These are phyloP conservation scores for Cyclotella atomus DNA, from an alignment of 108 stramenopile genomes.

Conservation along the genomic window DNA sequence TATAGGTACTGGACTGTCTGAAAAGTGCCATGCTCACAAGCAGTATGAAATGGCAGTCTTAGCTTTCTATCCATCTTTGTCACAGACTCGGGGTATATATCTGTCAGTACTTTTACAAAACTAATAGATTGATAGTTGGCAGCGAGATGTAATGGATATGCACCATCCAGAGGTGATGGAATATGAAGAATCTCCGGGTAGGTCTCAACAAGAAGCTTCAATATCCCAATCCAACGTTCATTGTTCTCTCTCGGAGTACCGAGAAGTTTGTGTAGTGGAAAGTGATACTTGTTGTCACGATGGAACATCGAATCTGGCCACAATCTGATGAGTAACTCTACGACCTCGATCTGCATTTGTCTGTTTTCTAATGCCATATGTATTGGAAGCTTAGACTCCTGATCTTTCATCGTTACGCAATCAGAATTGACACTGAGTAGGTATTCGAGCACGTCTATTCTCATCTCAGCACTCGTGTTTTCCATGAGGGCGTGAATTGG, in stretches of 20 bases:
- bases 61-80: background rate
- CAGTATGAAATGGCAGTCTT: background rate
- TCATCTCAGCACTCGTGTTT: background rate
- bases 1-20: background rate
- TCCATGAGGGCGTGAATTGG: background rate
- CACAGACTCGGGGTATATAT: background rate
- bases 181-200: background rate
- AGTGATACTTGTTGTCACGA: background rate
- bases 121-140: background rate
- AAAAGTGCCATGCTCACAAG: background rate
- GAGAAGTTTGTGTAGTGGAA: background rate
- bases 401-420: background rate
- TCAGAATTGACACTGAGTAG: background rate
- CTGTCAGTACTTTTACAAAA: background rate
- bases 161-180: background rate
- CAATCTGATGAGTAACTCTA: background rate
- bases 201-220: background rate
- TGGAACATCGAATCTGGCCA: background rate
- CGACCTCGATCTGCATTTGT: background rate
- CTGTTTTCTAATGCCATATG: background rate
- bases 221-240: background rate
- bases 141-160: constrained; percentile 2
- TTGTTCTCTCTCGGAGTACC: background rate
- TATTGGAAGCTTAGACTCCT: background rate
- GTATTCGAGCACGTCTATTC: background rate